Percentiles rank a stretch among this genome's conserved stretches.
Conservation (phyloP, 169 alveolate genomes). For the Eimeria acervulina region DNA sequence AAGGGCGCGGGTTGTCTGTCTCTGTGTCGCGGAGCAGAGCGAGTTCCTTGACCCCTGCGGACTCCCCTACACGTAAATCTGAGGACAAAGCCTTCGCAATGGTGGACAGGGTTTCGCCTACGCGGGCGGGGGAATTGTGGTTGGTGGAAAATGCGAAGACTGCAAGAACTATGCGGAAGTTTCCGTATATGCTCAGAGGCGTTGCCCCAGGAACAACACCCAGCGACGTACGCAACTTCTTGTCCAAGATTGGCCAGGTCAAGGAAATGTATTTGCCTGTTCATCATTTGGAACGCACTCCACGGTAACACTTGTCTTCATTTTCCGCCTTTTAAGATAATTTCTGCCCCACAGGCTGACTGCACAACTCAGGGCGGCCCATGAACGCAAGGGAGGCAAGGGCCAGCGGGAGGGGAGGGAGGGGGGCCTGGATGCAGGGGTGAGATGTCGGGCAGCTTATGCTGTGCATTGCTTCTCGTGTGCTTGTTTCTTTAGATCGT, state of each 20-base stretch:
- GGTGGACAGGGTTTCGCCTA: conserved; percentile 71
- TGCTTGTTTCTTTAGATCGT: neutral
- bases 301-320: neutral
- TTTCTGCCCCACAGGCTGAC: neutral
- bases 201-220: conserved; percentile 69
- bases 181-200: conserved; percentile 70
- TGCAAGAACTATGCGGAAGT: conserved; percentile 54
- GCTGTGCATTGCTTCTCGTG: neutral
- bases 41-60: conserved; percentile 63
- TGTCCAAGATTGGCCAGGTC: conserved; percentile 65
- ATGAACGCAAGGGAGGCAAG: neutral
- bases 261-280: conserved; percentile 78
- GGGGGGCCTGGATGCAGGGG: neutral
- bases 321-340: neutral
- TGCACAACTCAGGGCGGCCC: neutral
- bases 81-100: conserved; percentile 16
- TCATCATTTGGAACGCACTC: conserved; percentile 62
- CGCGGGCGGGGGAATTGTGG: conserved; percentile 77
- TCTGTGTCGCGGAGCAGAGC: conserved; percentile 80
- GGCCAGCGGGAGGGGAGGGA: neutral
- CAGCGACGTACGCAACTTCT: conserved; percentile 58
- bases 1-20: conserved; percentile 74
- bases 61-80: conserved; percentile 21
- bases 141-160: conserved; percentile 65
- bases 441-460: no score